Evolutionary conservation across 1,284 basidiomycete genomes (phyloP).

Genomic region (Sanghuangporus weigelae): DNA sequence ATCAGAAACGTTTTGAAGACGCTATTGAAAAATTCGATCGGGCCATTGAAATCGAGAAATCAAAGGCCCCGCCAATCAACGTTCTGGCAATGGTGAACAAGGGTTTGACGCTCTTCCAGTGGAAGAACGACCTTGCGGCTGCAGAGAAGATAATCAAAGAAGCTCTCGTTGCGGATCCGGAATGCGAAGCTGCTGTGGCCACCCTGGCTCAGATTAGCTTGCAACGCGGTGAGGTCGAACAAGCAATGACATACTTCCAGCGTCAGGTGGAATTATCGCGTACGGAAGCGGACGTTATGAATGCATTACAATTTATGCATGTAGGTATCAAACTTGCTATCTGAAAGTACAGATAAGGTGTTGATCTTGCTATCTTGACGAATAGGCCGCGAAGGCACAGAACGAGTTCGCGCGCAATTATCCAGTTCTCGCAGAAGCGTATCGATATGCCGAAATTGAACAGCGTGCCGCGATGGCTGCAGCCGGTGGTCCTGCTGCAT

Average conservation of each 20-base stretch:
- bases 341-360: neutral
- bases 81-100: slow-evolving; percentile 98
- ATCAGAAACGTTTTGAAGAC: slow-evolving; percentile 87
- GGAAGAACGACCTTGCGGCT: slow-evolving; percentile 83
- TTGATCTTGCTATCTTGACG: neutral
- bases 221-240: slow-evolving; percentile 87
- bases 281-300: slow-evolving; percentile 87
- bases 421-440: slow-evolving; percentile 62
- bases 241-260: slow-evolving; percentile 86
- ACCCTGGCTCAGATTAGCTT: slow-evolving; percentile 92
- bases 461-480: slow-evolving; percentile 2
- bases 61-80: slow-evolving; percentile 63
- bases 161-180: slow-evolving; percentile 83
- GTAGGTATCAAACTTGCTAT: slow-evolving; percentile 35
- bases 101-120: slow-evolving; percentile 92
- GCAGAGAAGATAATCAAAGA: slow-evolving; percentile 87
- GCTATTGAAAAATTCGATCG: slow-evolving; percentile 94
- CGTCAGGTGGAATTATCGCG: slow-evolving; percentile 83
- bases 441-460: slow-evolving; percentile 10
- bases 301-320: slow-evolving; percentile 85
- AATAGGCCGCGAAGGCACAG: slow-evolving; percentile 75
- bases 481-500: neutral
- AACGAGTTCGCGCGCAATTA: slow-evolving; percentile 78
- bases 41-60: slow-evolving; percentile 85
- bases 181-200: slow-evolving; percentile 95